Conservation (phyloP, 1,284 basidiomycete genomes). For the Ceratorhiza oryzae-sativae region DNA sequence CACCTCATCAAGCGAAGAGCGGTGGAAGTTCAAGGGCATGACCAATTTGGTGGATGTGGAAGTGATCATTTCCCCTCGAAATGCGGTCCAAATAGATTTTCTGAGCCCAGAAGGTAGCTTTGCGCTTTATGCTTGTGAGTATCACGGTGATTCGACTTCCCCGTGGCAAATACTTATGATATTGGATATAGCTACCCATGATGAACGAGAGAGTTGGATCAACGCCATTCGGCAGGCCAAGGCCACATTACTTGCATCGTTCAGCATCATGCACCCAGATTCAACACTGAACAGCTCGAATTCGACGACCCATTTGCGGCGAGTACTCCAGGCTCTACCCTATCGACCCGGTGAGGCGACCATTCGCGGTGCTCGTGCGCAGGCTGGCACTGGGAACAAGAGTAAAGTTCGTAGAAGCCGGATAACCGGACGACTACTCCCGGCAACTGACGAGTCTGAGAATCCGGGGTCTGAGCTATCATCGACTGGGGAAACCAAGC, state of each 20-base stretch:
- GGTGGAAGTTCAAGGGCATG: slow-evolving; percentile 73
- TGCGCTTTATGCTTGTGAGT: slow-evolving; percentile 72
- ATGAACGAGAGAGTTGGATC: slow-evolving; percentile 75
- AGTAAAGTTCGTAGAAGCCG: slow-evolving; percentile 49
- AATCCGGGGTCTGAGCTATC: slow-evolving; percentile 4
- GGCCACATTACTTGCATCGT: slow-evolving; percentile 63
- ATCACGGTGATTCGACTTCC: not conserved
- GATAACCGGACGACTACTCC: slow-evolving; percentile 1
- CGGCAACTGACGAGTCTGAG: slow-evolving; percentile 9
- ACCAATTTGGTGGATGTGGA: slow-evolving; percentile 77
- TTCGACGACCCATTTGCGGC: slow-evolving; percentile 74
- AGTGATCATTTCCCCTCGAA: slow-evolving; percentile 66
- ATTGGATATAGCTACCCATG: slow-evolving; percentile 55
- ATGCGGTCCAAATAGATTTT: slow-evolving; percentile 67
- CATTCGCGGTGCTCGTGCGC: slow-evolving; percentile 16
- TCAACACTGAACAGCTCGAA: slow-evolving; percentile 80
- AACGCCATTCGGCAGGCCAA: slow-evolving; percentile 75
- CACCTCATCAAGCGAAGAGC: slow-evolving; percentile 54
- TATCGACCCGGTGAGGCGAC: slow-evolving; percentile 61
- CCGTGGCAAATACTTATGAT: not conserved
- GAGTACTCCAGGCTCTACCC: slow-evolving; percentile 73
- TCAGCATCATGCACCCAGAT: slow-evolving; percentile 72
- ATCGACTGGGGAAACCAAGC: slow-evolving; percentile 19
- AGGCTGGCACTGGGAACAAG: slow-evolving; percentile 46
- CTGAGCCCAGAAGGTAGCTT: slow-evolving; percentile 80